Conservation (phyloP, 2,329 filamentous ascomycete genomes). For the Botryosphaeria agaves region DNA sequence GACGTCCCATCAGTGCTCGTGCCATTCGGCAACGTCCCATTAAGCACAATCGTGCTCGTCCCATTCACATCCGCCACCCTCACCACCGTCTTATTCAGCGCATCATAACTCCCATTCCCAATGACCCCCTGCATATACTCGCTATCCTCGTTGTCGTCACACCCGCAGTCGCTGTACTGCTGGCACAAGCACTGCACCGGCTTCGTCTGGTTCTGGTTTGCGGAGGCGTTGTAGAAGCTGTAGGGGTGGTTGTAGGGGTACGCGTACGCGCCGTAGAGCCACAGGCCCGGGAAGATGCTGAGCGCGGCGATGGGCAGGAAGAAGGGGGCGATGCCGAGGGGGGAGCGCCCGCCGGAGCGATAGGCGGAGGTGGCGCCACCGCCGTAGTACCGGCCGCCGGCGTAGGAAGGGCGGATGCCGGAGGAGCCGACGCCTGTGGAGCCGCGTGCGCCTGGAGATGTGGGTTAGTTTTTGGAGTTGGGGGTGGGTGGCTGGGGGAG, state of each 20-base stretch:
- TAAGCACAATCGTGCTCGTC: constrained; percentile 47
- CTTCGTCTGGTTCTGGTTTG: constrained; percentile 36
- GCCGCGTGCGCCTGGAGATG: constrained; percentile 40
- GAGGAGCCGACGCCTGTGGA: constrained; percentile 38
- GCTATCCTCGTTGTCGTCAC: constrained; percentile 48
- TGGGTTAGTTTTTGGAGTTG: constrained; percentile 11
- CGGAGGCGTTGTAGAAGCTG: constrained; percentile 27
- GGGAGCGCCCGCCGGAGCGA: constrained; percentile 30
- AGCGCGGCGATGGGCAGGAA: constrained; percentile 32
- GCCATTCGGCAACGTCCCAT: constrained; percentile 57
- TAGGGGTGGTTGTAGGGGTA: constrained; percentile 44
- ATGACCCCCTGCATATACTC: constrained; percentile 44
- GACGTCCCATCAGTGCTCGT: constrained; percentile 36
- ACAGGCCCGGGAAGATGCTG: constrained; percentile 43
- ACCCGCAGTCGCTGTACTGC: constrained; percentile 40
- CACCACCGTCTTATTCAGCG: constrained; percentile 44
- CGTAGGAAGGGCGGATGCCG: constrained; percentile 23
- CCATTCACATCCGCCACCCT: constrained; percentile 45
- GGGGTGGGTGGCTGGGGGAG: constrained; percentile 3
- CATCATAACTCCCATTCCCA: constrained; percentile 33
- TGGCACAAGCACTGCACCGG: constrained; percentile 46
- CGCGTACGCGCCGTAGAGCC: constrained; percentile 45
- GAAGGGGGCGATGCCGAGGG: constrained; percentile 34
- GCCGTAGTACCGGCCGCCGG: constrained; percentile 46
- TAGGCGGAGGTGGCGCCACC: constrained; percentile 49